Base-by-base conservation (phyloP, 495 filamentous ascomycete genomes). In the Aspergillus bertholletiae region DNA sequence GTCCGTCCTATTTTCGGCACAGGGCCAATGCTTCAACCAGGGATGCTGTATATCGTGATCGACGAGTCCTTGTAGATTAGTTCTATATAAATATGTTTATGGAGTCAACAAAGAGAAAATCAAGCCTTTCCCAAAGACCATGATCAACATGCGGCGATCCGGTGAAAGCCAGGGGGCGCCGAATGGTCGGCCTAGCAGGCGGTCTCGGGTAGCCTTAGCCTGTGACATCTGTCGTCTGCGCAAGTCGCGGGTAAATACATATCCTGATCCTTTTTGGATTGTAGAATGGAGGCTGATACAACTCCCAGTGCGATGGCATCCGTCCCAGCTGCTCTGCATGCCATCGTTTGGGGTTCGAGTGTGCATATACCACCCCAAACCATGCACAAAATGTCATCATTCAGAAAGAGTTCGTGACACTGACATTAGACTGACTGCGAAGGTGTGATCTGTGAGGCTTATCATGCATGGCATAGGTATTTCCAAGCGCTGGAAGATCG, bases 301-400 rank as follows among this genome's bases (percentile, higher is more conserved):
- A 32, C 13, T 52, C 12, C 13, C 32, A 76, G 60, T 80, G 77
- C 41, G 75, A 79, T 60, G 74, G 77, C n/a, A 53, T 51, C 13
- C 63, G 75, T n/a, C 77, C 77, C 9, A 71, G 65, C 45, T 80
- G 77, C 49, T 65, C 63, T 40, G 62, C 65, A 46, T 80, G 77
- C 46, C 40, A 35, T 51, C 71, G 77, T 18, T 53, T 79, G 24
- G 71, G 69, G 18, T 73, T 73, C 51, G 75, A 77, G 9, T 80
- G 77, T 58, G 56, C 75, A 3, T 80, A 80, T 58, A 65, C 66
- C 13, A 60, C 73, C 9, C 60, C 69, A 8, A 56, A 64, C 7
- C 72, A 67, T 15, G 61, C 69, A 2, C 62, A 68, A 1, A 79
- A 78, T 51, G 64, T 77, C 0, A 77, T 74, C 12, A 68, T 78